Percentiles rank a stretch among this genome's conserved stretches.
phyloP scores from a whole-genome alignment of 2,329 filamentous ascomycete species.

The Phialophora tarda region DNA sequence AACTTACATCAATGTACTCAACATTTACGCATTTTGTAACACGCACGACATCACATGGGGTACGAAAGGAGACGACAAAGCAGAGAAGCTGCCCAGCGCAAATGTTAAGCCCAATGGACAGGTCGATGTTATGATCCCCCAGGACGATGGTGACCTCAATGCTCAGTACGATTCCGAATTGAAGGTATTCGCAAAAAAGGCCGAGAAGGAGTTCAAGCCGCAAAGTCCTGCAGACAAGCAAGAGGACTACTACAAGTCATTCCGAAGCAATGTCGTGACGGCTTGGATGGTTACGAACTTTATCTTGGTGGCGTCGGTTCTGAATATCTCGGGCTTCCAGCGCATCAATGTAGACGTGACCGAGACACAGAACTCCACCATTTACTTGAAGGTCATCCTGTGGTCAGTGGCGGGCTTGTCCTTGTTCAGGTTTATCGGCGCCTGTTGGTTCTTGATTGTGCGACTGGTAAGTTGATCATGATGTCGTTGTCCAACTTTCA shows the following conservation, averaged over 20 bases:
- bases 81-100: constrained; percentile 85
- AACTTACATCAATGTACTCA: constrained; percentile 97
- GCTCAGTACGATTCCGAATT: constrained; percentile 91
- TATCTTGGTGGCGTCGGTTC: constrained; percentile 80
- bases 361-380: constrained; percentile 63
- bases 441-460: constrained; percentile 89
- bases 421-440: constrained; percentile 84
- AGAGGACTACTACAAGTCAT: constrained; percentile 98
- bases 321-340: constrained; percentile 83
- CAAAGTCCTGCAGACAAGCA: constrained; percentile 73
- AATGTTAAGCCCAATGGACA: constrained; percentile 93
- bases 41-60: constrained; percentile 98
- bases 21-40: constrained; percentile 99
- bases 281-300: constrained; percentile 98
- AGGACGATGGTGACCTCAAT: constrained; percentile 93
- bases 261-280: constrained; percentile 87
- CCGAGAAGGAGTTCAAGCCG: constrained; percentile 66
- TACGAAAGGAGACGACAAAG: constrained; percentile 96
- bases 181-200: constrained; percentile 73
- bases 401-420: constrained; percentile 88
- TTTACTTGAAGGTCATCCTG: constrained; percentile 85
- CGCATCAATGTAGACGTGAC: constrained; percentile 57
- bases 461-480: constrained; percentile 70
- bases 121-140: constrained; percentile 83
- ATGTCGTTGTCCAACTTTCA: neutral